phyloP scores from a whole-genome alignment of 2,329 filamentous ascomycete species.

The Aspergillus ibericus region DNA sequence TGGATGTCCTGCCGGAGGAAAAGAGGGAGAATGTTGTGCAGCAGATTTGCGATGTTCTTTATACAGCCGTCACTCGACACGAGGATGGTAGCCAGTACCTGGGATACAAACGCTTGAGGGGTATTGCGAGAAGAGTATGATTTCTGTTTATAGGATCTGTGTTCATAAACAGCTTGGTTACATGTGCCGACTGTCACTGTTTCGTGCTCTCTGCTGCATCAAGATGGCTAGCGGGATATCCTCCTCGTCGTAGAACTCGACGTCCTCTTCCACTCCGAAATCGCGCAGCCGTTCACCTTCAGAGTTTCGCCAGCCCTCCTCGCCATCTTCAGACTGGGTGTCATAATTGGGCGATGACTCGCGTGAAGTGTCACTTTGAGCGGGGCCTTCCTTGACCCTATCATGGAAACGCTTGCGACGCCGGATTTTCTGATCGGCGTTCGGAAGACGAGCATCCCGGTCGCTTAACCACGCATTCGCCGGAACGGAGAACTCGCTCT shows the following conservation, averaged over 20 bases:
- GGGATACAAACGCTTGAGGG: conserved; percentile 49
- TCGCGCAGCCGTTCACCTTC: conserved; percentile 63
- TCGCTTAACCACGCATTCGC: conserved; percentile 2
- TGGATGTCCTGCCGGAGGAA: conserved; percentile 54
- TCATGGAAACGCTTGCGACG: conserved; percentile 45
- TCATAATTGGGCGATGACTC: conserved; percentile 18
- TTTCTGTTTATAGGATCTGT: neutral
- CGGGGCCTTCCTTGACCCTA: conserved; percentile 28
- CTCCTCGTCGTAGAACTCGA: conserved; percentile 65
- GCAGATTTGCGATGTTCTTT: conserved; percentile 57
- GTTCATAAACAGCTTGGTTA: neutral
- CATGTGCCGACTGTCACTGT: neutral
- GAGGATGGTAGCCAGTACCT: conserved; percentile 57
- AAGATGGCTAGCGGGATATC: conserved; percentile 60
- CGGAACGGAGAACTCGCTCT: too few relatives aligned
- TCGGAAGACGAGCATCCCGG: conserved; percentile 49
- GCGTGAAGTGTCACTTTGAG: conserved; percentile 20
- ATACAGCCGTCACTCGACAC: conserved; percentile 56
- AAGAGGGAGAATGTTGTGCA: conserved; percentile 54
- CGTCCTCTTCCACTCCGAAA: conserved; percentile 65
- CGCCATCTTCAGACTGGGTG: conserved; percentile 45
- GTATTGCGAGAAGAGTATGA: conserved; percentile 37
- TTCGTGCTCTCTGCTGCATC: conserved; percentile 41
- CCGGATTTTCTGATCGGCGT: conserved; percentile 34
- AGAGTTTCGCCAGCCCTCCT: conserved; percentile 63